Conservation (phyloP, 2,329 filamentous ascomycete species). For the Zarea fungicola region DNA sequence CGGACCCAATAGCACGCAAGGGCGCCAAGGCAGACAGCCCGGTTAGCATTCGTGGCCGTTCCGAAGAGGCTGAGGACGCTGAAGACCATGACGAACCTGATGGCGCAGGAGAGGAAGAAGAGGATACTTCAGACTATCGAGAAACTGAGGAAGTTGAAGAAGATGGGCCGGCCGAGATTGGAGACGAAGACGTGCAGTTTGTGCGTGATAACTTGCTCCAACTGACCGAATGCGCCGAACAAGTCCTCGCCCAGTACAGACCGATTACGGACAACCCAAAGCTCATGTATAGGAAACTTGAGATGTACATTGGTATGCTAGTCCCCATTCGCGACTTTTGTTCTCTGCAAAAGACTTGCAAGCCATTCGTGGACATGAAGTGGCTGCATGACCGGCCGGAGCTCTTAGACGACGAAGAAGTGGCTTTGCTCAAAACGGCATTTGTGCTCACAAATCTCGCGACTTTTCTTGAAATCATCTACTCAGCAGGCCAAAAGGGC, state of each 20-base stretch:
- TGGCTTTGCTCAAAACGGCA: background rate
- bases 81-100: background rate
- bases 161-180: background rate
- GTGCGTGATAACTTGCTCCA: background rate
- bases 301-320: background rate
- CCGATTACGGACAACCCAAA: background rate
- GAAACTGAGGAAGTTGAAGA: background rate
- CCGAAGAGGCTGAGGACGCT: background rate
- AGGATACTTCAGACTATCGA: too few species aligned
- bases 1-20: background rate
- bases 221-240: background rate
- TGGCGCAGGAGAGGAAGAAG: background rate
- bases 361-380: background rate
- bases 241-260: background rate
- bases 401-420: background rate
- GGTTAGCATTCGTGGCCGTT: too few species aligned
- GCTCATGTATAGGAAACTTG: background rate
- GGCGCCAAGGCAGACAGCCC: too few species aligned
- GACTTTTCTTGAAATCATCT: background rate
- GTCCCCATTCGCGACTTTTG: background rate
- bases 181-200: background rate
- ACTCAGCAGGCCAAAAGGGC: background rate
- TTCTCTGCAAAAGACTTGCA: background rate
- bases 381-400: background rate
- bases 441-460: conserved; percentile 2